A percentile compares a stretch with the other conserved stretches of the same genome.
These are phyloP conservation scores for Aspergillus ruber DNA, from an alignment of 2,329 filamentous ascomycete species.

Conservation along the genomic window DNA sequence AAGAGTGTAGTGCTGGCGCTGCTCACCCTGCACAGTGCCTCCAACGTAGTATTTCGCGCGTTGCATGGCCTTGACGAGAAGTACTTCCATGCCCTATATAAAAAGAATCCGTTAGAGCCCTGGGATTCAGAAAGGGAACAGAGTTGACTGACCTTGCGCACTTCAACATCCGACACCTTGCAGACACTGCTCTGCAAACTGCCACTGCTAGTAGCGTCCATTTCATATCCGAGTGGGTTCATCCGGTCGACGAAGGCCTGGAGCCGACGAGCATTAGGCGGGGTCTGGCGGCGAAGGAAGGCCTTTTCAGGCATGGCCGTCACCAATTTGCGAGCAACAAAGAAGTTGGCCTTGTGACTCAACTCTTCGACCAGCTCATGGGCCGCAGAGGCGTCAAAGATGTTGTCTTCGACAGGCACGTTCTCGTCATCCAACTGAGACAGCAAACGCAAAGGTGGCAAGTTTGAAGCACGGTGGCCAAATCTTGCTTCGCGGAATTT, in stretches of 20 bases:
- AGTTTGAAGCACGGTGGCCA: constrained; percentile 68
- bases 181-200: constrained; percentile 91
- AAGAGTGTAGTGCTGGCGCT: constrained; percentile 82
- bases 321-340: constrained; percentile 78
- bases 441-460: constrained; percentile 79
- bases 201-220: constrained; percentile 84
- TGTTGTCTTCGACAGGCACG: constrained; percentile 90
- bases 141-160: constrained; percentile 60
- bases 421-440: constrained; percentile 98
- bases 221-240: constrained; percentile 81
- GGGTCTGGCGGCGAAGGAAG: constrained; percentile 75
- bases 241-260: constrained; percentile 90
- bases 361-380: constrained; percentile 94
- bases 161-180: constrained; percentile 78
- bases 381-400: constrained; percentile 83
- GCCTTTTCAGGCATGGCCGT: constrained; percentile 83
- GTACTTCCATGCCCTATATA: constrained; percentile 77
- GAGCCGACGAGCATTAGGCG: constrained; percentile 81
- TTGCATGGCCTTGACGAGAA: constrained; percentile 91
- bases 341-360: constrained; percentile 83
- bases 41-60: constrained; percentile 92
- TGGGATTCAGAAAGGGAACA: neutral
- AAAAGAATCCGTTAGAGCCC: constrained; percentile 7
- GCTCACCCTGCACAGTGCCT: constrained; percentile 67
- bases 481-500: constrained; percentile 88